Conservation (phyloP, 331 rosid species). For the Rhamnella rubrinervis region DNA sequence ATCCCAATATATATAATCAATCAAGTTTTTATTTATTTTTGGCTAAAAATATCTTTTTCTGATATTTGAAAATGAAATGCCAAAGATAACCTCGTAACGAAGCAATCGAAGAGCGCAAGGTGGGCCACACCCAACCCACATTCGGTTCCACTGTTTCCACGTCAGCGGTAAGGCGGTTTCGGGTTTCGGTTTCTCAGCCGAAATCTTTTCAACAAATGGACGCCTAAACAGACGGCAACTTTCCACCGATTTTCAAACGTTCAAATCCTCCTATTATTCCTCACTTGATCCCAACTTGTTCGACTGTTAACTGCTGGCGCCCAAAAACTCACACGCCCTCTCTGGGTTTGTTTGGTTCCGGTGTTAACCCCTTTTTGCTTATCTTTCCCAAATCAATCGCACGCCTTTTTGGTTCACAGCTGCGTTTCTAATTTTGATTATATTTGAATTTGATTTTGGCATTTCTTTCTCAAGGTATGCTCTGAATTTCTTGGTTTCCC, state of each 20-base stretch:
- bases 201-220: background rate
- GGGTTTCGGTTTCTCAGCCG: background rate
- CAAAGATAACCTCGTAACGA: too few species aligned
- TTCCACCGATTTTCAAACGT: background rate
- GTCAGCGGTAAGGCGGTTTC: too few species aligned
- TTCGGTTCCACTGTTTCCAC: too few species aligned
- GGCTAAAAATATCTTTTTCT: too few species aligned
- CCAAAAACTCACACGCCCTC: too few species aligned
- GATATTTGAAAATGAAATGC: too few species aligned
- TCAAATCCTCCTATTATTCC: constrained; percentile 6
- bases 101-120: too few species aligned
- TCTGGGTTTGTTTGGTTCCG: background rate
- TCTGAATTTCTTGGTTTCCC: background rate
- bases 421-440: background rate
- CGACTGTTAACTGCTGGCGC: background rate
- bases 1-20: too few species aligned
- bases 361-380: background rate
- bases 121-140: too few species aligned
- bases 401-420: background rate
- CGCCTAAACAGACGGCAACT: constrained; percentile 10
- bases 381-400: background rate
- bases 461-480: constrained; percentile 6
- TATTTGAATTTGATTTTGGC: background rate
- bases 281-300: background rate
- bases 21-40: too few species aligned